phyloP scores from a whole-genome alignment of 176 grass and related monocot genomes.

The Lolium rigidum region DNA sequence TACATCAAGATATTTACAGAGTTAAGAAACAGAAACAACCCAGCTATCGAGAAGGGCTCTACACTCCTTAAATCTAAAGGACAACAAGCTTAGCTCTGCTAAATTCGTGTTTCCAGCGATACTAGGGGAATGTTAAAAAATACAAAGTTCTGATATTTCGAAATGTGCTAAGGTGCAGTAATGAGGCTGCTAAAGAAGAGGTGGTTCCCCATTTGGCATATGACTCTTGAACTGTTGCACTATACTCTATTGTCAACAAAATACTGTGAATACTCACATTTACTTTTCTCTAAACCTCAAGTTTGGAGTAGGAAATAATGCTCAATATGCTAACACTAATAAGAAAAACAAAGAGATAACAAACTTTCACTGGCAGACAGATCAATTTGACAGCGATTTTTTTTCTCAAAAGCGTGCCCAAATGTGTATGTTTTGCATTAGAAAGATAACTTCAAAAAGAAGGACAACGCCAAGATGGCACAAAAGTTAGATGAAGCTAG shows the following conservation, averaged over 20 bases:
- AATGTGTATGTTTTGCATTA: not conserved
- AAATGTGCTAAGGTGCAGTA: too few relatives aligned
- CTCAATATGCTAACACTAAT: conserved; percentile 14
- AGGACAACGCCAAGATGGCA: not conserved
- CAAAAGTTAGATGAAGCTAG: not conserved
- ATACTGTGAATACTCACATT: not conserved
- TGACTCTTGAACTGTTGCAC: conserved; percentile 3
- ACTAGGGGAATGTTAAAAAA: conserved; percentile 5
- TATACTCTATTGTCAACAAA: conserved; percentile 7
- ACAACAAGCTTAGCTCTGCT: not conserved
- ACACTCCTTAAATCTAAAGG: not conserved
- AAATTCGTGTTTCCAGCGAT: conserved; percentile 5
- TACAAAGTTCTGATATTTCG: not conserved
- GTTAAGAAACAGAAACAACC: not conserved
- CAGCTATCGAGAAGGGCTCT: not conserved
- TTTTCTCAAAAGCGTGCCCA: not conserved
- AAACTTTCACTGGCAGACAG: conserved; percentile 10
- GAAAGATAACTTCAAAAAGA: too few relatives aligned
- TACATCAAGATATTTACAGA: not conserved
- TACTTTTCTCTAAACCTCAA: not conserved
- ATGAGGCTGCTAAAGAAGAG: not conserved
- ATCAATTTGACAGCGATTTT: conserved; percentile 11
- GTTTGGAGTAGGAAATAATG: not conserved
- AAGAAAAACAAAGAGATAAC: conserved; percentile 15
- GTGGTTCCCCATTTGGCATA: not conserved